These are phyloP conservation scores for Pseudophaeomoniella oleicola DNA, from an alignment of 2,329 filamentous ascomycete species.

Conservation along the genomic window DNA sequence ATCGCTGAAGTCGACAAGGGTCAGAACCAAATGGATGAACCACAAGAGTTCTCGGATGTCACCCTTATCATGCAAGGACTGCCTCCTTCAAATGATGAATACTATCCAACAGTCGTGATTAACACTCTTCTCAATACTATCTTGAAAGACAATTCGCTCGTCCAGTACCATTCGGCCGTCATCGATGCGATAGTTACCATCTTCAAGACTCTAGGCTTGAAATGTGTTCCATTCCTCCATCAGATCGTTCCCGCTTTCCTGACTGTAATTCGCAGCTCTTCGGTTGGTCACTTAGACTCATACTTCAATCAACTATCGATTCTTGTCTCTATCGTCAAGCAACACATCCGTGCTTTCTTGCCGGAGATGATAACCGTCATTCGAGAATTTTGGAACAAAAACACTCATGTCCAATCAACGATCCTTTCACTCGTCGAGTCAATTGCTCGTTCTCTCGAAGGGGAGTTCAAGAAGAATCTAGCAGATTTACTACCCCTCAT, in stretches of 20 bases:
- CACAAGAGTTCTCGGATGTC: slow-evolving; percentile 71
- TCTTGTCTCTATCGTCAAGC: slow-evolving; percentile 84
- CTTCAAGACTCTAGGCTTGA: slow-evolving; percentile 87
- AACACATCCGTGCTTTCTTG: slow-evolving; percentile 87
- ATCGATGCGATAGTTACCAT: slow-evolving; percentile 99
- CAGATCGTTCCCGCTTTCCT: slow-evolving; percentile 93
- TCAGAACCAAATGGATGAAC: slow-evolving; percentile 53
- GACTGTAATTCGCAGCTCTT: slow-evolving; percentile 69
- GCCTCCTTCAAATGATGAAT: slow-evolving; percentile 93
- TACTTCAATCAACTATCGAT: slow-evolving; percentile 96
- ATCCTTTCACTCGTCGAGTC: slow-evolving; percentile 87
- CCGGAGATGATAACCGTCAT: slow-evolving; percentile 75
- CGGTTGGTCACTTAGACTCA: slow-evolving; percentile 66
- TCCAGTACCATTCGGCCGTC: slow-evolving; percentile 81
- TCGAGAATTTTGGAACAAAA: slow-evolving; percentile 78
- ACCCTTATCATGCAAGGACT: slow-evolving; percentile 95
- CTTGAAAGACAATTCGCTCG: slow-evolving; percentile 75
- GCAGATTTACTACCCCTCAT: slow-evolving; percentile 81
- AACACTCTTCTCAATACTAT: slow-evolving; percentile 80
- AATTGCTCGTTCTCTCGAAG: slow-evolving; percentile 83
- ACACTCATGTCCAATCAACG: slow-evolving; percentile 69
- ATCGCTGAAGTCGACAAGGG: slow-evolving; percentile 71
- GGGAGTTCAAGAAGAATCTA: slow-evolving; percentile 94
- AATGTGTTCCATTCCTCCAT: slow-evolving; percentile 87
- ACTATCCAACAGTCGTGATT: slow-evolving; percentile 95